Base-by-base conservation (phyloP, 1,139 yeast species). In the Candida neerlandica region DNA sequence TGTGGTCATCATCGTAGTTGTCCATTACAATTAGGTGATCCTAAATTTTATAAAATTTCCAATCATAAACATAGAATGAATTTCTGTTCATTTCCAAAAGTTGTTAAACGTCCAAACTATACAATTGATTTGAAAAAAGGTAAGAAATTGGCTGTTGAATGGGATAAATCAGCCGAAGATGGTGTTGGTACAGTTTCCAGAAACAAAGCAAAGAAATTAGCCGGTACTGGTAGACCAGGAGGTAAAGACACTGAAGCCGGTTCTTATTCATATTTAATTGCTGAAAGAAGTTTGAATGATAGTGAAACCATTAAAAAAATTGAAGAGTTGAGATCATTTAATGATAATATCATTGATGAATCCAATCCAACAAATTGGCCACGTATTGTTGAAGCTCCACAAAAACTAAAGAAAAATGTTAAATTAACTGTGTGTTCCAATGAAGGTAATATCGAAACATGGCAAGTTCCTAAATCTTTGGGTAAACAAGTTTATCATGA, bases 1-100 rank as follows among this genome's bases (percentile, higher is more conserved):
- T 94, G 98, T 63, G 70, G 96, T 0, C 98, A 94, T 64, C 97
- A 91, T 60, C 81, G 85, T 27, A 80, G 75, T 57, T 92, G 98
- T 61, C 98, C 99, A 0, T 70, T 94, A 48, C 97, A 91, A 64
- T 77, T 84, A 30, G 85, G 86, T 12, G 87, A 86, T 52, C 90
- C 92, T 5, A 82, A 82, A 41, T 84, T 77, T 56, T 86, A 86
- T 59, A 75, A 77, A 46, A 78, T 79, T 41, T 81, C 85, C n/a
- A 76, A 80, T 45, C 78, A 81, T 51, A 90, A 83, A 50, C 84
- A 77, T 55, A 73, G 82, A 50, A 69, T 87, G 46, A 77, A 75
- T 46, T 90, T 92, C 76, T 91, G 98, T 62, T 82, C 88, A 46
- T 92, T 85, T 65, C 81, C 80, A 46, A 86, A 89, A 55, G 77